Conservation (phyloP, 345 rosid species). For the Syzygium grande region DNA sequence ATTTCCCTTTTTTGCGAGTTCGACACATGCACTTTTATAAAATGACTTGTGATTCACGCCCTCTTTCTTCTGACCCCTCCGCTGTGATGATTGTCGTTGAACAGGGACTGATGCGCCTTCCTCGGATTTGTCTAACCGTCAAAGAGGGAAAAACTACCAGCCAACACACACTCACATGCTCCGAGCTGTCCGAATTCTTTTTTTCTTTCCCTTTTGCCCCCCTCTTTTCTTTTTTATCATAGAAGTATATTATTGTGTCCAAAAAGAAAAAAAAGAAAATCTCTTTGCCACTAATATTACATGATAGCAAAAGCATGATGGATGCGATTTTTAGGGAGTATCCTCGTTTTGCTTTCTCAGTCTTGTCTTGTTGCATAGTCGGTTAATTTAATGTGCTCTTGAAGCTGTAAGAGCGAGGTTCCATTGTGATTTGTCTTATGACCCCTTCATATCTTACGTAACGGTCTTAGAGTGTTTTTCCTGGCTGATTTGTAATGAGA, state of each 20-base stretch:
- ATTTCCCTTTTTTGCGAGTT: neutral
- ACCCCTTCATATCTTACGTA: constrained; percentile 5
- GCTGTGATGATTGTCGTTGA: neutral
- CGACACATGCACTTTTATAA: neutral
- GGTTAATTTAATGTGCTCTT: constrained; percentile 11
- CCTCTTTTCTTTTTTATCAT: neutral
- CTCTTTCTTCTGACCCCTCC: neutral
- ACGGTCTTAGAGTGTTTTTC: neutral
- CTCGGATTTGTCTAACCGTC: constrained; percentile 22
- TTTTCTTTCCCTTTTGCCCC: neutral
- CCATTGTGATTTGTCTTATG: neutral
- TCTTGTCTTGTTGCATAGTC: neutral
- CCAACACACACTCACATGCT: neutral
- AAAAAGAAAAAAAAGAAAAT: neutral
- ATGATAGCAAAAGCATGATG: constrained; percentile 21
- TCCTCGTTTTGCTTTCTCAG: constrained; percentile 32
- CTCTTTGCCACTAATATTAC: neutral
- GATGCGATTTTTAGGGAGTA: constrained; percentile 61
- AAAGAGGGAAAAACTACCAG: constrained; percentile 3
- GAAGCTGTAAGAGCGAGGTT: constrained; percentile 14
- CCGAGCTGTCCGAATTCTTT: neutral
- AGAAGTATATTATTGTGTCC: neutral
- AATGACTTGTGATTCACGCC: neutral
- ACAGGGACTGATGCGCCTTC: constrained; percentile 8
- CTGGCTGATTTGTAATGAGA: neutral